phyloP scores from a whole-genome alignment of 2,329 filamentous ascomycete genomes.

The Calonectria hongkongensis region DNA sequence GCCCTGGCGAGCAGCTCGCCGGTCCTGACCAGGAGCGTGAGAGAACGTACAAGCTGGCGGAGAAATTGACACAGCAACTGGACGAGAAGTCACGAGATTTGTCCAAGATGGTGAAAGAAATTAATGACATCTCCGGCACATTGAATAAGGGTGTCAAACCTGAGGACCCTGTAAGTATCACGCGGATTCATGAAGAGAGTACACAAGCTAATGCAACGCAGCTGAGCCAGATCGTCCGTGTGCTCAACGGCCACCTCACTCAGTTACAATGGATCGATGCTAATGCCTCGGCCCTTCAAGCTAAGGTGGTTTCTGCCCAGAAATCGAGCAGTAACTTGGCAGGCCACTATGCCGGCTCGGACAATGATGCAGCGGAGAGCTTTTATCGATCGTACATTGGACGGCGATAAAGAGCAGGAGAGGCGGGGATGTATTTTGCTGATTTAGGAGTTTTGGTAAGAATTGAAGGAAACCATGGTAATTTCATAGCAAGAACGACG shows the following conservation, averaged over 20 bases:
- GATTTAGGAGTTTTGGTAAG: conserved; percentile 52
- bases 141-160: conserved; percentile 92
- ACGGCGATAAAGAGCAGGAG: conserved; percentile 70
- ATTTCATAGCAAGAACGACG: conserved; percentile 44
- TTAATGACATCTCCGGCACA: conserved; percentile 93
- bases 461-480: conserved; percentile 42
- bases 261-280: conserved; percentile 96
- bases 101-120: conserved; percentile 97
- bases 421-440: conserved; percentile 44
- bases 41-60: conserved; percentile 95
- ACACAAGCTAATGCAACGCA: conserved; percentile 63
- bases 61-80: conserved; percentile 91
- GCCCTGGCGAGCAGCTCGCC: conserved; percentile 83
- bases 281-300: conserved; percentile 86
- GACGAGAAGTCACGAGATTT: conserved; percentile 96
- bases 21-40: conserved; percentile 97
- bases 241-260: conserved; percentile 93
- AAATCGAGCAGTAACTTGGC: conserved; percentile 81
- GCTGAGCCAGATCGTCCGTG: conserved; percentile 95
- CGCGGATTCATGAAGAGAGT: conserved; percentile 32
- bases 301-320: conserved; percentile 88
- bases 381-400: conserved; percentile 94
- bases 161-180: conserved; percentile 84
- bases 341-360: conserved; percentile 74
- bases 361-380: conserved; percentile 86